A percentile compares a stretch with the other conserved stretches of the same genome.
phyloP scores from a whole-genome alignment of 495 filamentous ascomycete species.

The Aspergillus sparsus region DNA sequence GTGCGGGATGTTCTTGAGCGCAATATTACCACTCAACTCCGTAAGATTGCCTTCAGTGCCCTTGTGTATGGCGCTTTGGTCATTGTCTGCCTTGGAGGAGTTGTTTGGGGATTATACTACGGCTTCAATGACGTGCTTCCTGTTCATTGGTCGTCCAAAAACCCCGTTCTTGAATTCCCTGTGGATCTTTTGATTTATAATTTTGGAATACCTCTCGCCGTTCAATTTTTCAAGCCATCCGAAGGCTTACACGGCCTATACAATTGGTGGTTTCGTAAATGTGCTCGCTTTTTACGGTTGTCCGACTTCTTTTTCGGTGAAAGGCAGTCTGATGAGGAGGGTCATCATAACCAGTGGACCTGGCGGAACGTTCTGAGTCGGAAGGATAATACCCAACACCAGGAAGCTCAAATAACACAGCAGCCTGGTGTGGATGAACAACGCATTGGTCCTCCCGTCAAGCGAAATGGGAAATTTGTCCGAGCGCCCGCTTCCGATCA shows the following conservation, averaged over 20 bases:
- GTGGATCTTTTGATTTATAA: conserved; percentile 96
- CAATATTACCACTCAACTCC: conserved; percentile 86
- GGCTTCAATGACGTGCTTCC: conserved; percentile 72
- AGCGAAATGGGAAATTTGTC: conserved; percentile 80
- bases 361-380: conserved; percentile 54
- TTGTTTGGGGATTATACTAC: conserved; percentile 86
- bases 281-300: conserved; percentile 75
- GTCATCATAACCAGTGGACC: conserved; percentile 55
- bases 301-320: conserved; percentile 93
- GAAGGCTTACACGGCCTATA: conserved; percentile 82
- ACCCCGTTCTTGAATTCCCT: conserved; percentile 91
- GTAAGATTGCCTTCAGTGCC: conserved; percentile 94
- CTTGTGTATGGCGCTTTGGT: conserved; percentile 94
- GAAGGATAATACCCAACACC: conserved; percentile 49
- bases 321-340: conserved; percentile 78
- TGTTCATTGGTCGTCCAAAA: conserved; percentile 87
- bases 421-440: conserved; percentile 33
- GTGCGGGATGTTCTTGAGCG: conserved; percentile 96
- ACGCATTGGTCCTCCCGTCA: conserved; percentile 53
- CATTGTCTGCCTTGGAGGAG: conserved; percentile 87
- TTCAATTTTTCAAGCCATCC: conserved; percentile 80
- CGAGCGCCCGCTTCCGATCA: conserved; percentile 89
- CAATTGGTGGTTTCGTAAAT: conserved; percentile 93
- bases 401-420: conserved; percentile 44
- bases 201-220: conserved; percentile 83